These are phyloP conservation scores for Dactylella cylindrospora DNA, from an alignment of 2,329 filamentous ascomycete species.

Conservation along the genomic window DNA sequence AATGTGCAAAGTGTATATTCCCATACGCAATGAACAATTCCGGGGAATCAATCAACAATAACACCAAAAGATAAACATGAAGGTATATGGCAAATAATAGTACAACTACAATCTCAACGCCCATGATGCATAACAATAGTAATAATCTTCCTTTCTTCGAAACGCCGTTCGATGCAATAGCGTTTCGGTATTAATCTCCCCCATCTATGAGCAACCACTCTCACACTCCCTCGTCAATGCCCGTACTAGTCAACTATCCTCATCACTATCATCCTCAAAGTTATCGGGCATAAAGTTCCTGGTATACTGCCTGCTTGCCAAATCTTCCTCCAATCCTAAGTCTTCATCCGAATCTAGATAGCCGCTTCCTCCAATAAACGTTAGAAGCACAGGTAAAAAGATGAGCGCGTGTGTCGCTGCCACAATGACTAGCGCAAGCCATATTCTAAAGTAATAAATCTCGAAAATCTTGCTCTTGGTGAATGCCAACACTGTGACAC, in stretches of 20 bases:
- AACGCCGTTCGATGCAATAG: too few species aligned
- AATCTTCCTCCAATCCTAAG: conserved; percentile 84
- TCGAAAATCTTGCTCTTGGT: conserved; percentile 98
- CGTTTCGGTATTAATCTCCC: too few species aligned
- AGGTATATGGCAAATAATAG: conserved; percentile 19
- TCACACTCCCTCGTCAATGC: conserved; percentile 37
- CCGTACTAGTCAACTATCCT: conserved; percentile 35
- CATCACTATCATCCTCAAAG: conserved; percentile 37
- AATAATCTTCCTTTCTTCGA: background rate
- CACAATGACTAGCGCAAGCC: conserved; percentile 86
- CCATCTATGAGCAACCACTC: conserved; percentile 1
- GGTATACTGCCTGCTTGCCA: conserved; percentile 63
- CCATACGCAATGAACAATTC: background rate
- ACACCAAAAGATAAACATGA: background rate
- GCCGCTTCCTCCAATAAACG: conserved; percentile 79
- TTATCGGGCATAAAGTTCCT: conserved; percentile 13
- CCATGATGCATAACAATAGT: background rate
- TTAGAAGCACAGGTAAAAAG: conserved; percentile 86
- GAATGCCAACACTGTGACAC: conserved; percentile 88
- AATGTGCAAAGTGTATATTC: conserved; percentile 3
- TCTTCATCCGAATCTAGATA: conserved; percentile 86
- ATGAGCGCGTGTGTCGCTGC: conserved; percentile 85
- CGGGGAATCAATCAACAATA: conserved; percentile 2
- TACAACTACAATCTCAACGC: conserved; percentile 17
- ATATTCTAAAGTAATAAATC: conserved; percentile 98